phyloP scores from a whole-genome alignment of 2,329 filamentous ascomycete species.

The Parasarocladium wereldwijsianum region DNA sequence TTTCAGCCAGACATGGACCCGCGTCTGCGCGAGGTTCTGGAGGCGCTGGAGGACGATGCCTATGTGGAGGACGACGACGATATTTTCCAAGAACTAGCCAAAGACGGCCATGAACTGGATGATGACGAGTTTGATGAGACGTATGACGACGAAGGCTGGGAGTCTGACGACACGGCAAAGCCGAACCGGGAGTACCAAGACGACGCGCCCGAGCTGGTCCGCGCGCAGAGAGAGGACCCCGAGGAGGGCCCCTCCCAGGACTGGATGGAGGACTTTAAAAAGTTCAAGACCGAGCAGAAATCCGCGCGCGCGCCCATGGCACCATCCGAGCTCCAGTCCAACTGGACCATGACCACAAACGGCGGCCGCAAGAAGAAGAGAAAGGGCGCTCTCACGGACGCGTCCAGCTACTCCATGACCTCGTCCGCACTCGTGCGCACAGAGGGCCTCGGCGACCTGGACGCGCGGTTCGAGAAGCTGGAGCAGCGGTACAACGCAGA shows the following conservation, averaged over 20 bases:
- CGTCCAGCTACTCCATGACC: conserved; percentile 82
- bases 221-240: conserved; percentile 27
- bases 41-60: conserved; percentile 88
- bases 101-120: conserved; percentile 60
- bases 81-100: conserved; percentile 60
- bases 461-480: conserved; percentile 82
- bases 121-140: conserved; percentile 62
- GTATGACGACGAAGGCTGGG: conserved; percentile 71
- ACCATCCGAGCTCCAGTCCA: conserved; percentile 52
- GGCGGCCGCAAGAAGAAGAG: conserved; percentile 83
- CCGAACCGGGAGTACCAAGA: conserved; percentile 44
- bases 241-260: conserved; percentile 56
- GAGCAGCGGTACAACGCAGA: conserved; percentile 57
- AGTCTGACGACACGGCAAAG: conserved; percentile 84
- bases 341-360: conserved; percentile 62
- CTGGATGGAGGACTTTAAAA: conserved; percentile 86
- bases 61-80: conserved; percentile 84
- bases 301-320: conserved; percentile 24
- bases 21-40: conserved; percentile 73
- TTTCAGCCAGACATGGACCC: conserved; percentile 99
- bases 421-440: conserved; percentile 78
- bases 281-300: conserved; percentile 77
- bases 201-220: conserved; percentile 31
- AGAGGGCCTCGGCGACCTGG: conserved; percentile 71
- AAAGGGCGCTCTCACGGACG: conserved; percentile 82